phyloP scores from a whole-genome alignment of 306 rosid species.

The Pyrus communis region DNA sequence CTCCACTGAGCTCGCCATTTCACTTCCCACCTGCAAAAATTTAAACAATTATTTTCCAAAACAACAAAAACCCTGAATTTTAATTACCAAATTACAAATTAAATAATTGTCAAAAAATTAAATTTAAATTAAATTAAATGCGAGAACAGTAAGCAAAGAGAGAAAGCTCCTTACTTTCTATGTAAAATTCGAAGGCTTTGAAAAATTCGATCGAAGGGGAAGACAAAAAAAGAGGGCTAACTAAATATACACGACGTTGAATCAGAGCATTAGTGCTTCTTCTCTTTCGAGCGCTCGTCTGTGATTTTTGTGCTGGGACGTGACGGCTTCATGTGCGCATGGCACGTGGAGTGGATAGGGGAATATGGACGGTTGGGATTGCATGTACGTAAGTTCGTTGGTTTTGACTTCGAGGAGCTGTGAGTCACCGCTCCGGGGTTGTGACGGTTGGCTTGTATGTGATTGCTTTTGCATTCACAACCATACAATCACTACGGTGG shows the following conservation, averaged over 20 bases:
- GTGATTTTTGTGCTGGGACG: slow-evolving; percentile 6
- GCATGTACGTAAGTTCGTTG: neutral
- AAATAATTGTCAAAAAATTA: neutral
- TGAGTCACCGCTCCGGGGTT: neutral
- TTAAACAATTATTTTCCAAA: slow-evolving; percentile 7
- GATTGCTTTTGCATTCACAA: neutral
- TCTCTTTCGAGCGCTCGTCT: slow-evolving; percentile 4
- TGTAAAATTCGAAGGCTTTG: neutral
- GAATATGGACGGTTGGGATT: slow-evolving; percentile 5
- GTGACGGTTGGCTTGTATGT: neutral
- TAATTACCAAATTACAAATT: neutral
- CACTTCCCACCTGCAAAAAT: slow-evolving; percentile 42
- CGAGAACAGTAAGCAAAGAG: neutral
- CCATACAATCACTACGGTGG: slow-evolving; percentile 4
- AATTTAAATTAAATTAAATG: neutral
- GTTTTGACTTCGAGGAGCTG: neutral
- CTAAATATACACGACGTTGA: slow-evolving; percentile 14
- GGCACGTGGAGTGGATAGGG: slow-evolving; percentile 19
- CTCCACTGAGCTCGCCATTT: slow-evolving; percentile 81
- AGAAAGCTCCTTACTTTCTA: slow-evolving; percentile 4
- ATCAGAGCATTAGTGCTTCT: slow-evolving; percentile 15
- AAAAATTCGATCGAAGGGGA: neutral
- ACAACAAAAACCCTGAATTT: neutral
- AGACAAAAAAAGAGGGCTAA: neutral
- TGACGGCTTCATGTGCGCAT: slow-evolving; percentile 3